phyloP scores from a whole-genome alignment of 2,329 filamentous ascomycete genomes.

The Tympanopsis confertula region DNA sequence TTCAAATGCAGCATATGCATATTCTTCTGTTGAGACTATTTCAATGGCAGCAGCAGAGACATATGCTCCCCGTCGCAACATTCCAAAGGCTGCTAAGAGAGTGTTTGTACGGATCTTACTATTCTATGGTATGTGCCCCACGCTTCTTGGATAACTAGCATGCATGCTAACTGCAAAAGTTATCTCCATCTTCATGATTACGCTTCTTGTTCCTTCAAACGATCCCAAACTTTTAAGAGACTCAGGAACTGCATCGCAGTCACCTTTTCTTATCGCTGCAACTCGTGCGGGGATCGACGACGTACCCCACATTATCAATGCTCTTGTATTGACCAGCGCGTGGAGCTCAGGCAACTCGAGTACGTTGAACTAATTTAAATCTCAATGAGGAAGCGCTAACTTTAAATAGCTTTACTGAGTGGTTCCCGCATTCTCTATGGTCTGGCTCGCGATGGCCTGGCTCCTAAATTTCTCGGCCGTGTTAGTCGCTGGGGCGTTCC shows the following conservation, averaged over 20 bases:
- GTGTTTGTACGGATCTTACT: not conserved
- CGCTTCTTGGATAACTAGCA: too few species aligned
- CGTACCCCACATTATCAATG: slow-evolving; percentile 32
- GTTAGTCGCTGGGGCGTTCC: slow-evolving; percentile 39
- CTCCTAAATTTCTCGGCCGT: slow-evolving; percentile 31
- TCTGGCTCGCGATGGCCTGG: slow-evolving; percentile 34
- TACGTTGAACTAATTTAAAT: slow-evolving; percentile 39
- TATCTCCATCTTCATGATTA: slow-evolving; percentile 1
- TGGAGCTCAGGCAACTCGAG: slow-evolving; percentile 30
- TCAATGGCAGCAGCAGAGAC: not conserved
- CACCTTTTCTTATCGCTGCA: slow-evolving; percentile 3
- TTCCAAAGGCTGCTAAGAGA: not conserved
- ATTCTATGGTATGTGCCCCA: too few species aligned
- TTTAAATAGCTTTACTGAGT: slow-evolving; percentile 14
- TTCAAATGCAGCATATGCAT: slow-evolving; percentile 21
- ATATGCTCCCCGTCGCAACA: not conserved
- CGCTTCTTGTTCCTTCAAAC: slow-evolving; percentile 10
- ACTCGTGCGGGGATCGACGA: slow-evolving; percentile 1
- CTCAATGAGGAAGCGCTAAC: slow-evolving; percentile 43
- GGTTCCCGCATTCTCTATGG: slow-evolving; percentile 22
- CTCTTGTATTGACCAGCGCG: slow-evolving; percentile 31
- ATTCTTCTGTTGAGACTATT: slow-evolving; percentile 3
- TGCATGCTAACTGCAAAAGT: too few species aligned
- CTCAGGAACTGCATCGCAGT: not conserved
- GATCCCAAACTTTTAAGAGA: not conserved